Evolutionary conservation across 2,329 filamentous ascomycete species (phyloP), one percentile per base, ranked within the genome.

Genomic region (Ophiostoma fasciatum): DNA sequence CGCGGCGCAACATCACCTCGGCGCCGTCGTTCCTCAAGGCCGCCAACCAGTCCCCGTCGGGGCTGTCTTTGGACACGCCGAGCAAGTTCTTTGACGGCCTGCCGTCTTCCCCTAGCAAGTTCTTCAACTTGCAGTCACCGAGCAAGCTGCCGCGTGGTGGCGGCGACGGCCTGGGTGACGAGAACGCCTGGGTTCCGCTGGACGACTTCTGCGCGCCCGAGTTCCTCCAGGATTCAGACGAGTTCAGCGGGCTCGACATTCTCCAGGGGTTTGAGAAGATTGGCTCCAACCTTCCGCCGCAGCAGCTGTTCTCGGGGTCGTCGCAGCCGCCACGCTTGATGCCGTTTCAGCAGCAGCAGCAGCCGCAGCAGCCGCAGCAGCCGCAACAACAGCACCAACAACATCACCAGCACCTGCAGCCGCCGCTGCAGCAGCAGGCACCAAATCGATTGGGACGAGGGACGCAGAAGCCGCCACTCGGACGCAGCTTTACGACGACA

Each of bases 231-330:
- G 71, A 74, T 28, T 60, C 61, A 4, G 63, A 71, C 39, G 73
- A 77, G 29, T 63, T 62, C 40, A 57, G 68, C 12, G 72, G 68
- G 2, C 66, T 84, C 34, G 80, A 85, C 48, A 77, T 85, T 45
- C 66, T 81, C 31, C 75, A 82, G 49, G 78, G 78, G 9, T 85
- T 84, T 48, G 72, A 78, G 51, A 80, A 77, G 59, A 84, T 85
- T 51, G 79, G 79, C 31, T 59, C 62, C 31, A 61, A 51, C 44
- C 59, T 42, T 29, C 48, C 38, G 38, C 51, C 40, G 44, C 46
- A 46, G 37, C 38, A 46, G 18, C 36, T 44, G 17, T 43, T 46
- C 33, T 29, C 28, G 8, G 30, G 27, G 12, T 50, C 36, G 48
- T 50, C 51, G 49, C 62, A 60, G 45, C 56, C n/a, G n/a, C n/a